Evolutionary conservation across 768 basidiomycete genomes (phyloP).

Genomic region (Tricholoma matsutake): DNA sequence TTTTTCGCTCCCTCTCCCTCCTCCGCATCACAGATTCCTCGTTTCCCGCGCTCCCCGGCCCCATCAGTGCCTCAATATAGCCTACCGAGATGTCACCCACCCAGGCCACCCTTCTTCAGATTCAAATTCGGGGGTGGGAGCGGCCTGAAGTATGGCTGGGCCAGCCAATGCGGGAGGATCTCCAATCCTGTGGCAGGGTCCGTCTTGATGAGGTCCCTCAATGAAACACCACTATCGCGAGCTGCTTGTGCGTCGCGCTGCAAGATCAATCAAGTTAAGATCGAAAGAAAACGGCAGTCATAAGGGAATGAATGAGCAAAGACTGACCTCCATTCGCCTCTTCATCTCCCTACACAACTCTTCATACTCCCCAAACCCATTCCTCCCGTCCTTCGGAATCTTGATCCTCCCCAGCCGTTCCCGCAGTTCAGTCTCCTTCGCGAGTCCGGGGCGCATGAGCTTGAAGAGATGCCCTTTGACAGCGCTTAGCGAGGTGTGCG

Average conservation of each 20-base stretch:
- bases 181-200: slow-evolving; percentile 35
- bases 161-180: slow-evolving; percentile 45
- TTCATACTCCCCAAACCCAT: slow-evolving; percentile 43
- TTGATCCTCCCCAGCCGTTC: slow-evolving; percentile 60
- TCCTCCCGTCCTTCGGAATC: slow-evolving; percentile 20
- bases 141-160: slow-evolving; percentile 66
- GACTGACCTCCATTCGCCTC: slow-evolving; percentile 42
- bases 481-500: slow-evolving; percentile 66
- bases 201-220: slow-evolving; percentile 32
- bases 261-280: slow-evolving; percentile 6
- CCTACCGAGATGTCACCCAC: too few species aligned
- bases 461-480: slow-evolving; percentile 95
- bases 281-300: not conserved
- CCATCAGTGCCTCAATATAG: too few species aligned
- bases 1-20: not conserved
- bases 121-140: slow-evolving; percentile 10
- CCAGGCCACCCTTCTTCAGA: not conserved
- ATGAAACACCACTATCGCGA: slow-evolving; percentile 13
- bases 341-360: slow-evolving; percentile 60
- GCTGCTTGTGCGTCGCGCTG: slow-evolving; percentile 47
- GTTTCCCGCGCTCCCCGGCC: not conserved
- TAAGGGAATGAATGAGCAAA: not conserved
- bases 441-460: slow-evolving; percentile 76
- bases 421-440: slow-evolving; percentile 63
- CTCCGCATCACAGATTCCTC: not conserved